These are phyloP conservation scores for Kondoa malvinella DNA, from an alignment of 768 basidiomycete species.

Conservation along the genomic window DNA sequence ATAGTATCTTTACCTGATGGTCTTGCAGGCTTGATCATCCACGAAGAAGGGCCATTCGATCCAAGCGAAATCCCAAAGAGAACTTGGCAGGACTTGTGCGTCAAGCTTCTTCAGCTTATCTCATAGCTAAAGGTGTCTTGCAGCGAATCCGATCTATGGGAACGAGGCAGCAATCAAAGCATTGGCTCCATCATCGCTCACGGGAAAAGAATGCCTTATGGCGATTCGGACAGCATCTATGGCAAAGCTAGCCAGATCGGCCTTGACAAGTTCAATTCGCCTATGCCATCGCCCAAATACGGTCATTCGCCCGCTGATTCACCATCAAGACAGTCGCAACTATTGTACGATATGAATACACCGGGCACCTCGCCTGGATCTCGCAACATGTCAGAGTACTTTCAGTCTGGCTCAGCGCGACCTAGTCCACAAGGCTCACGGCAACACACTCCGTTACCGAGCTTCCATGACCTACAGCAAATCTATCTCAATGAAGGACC, in stretches of 20 bases:
- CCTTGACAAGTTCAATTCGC: constrained; percentile 4
- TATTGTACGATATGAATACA: not conserved
- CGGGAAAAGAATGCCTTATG: constrained; percentile 6
- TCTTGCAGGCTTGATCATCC: constrained; percentile 52
- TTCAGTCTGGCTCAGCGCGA: not conserved
- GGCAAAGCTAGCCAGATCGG: constrained; percentile 19
- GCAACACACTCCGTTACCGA: constrained; percentile 7
- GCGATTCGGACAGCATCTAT: constrained; percentile 19
- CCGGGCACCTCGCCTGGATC: constrained; percentile 8
- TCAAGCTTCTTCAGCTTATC: not conserved
- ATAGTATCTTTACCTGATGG: too few relatives aligned
- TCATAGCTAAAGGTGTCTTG: not conserved
- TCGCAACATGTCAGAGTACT: not conserved
- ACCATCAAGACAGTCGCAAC: not conserved
- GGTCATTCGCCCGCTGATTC: not conserved
- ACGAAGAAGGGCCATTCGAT: constrained; percentile 97
- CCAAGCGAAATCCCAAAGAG: constrained; percentile 82
- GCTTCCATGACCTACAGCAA: not conserved
- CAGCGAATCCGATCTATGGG: constrained; percentile 25
- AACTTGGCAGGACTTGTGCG: constrained; percentile 60
- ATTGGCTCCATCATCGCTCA: constrained; percentile 27
- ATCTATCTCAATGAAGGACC: not conserved
- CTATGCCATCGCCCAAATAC: not conserved
- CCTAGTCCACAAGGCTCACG: not conserved
- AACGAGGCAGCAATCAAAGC: constrained; percentile 21